Base-by-base conservation (phyloP, 2,329 filamentous ascomycete species). In the Colletotrichum phormii region DNA sequence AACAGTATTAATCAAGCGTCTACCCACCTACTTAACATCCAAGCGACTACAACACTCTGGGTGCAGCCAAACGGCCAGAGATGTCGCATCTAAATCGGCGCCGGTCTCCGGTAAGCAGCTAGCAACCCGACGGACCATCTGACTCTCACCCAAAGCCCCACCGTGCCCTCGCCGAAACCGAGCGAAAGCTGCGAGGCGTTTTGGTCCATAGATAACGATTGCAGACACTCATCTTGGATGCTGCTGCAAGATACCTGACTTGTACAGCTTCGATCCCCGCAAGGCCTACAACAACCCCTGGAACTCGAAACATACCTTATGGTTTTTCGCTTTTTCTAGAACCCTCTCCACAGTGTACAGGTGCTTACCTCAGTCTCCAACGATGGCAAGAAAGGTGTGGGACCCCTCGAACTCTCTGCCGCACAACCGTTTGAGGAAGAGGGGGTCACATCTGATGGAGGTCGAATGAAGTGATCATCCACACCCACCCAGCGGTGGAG, bases 391-490 rank as follows among this genome's bases (percentile, higher is more conserved):
- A 33, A 54, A 15, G 22, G 26, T 31, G 51, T 18, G 46, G n/a
- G 33, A 60, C n/a, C 35, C 35, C 33, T 37, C 18, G 26, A 29
- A 29, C n/a, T 13, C 22, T 31, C 33, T 26, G 9, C 22, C 49
- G 26, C 24, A 22, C 15, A 7, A 6, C 12, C 33, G 33, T 55
- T 35, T 26, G 31, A 54, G 46, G 29, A n/a, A 22, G 46, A 35
- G 31, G 62, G 46, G 15, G 51, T 42, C 62, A 29, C 61, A 29
- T 64, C 33, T 64, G 62, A 64, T n/a, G 51, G 33, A 15, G 49
- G 51, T 4, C 62, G 51, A 54, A 54, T 64, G 31, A 55, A 51
- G 62, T 55, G 62, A 64, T 64, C 49, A 64, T 55, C 62, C 62
- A 55, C 51, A 31, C 22, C 24, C 18, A 49, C 42, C 42, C 42